Base-by-base conservation (phyloP, 1,284 basidiomycete genomes). In the Papiliotrema flavescens region DNA sequence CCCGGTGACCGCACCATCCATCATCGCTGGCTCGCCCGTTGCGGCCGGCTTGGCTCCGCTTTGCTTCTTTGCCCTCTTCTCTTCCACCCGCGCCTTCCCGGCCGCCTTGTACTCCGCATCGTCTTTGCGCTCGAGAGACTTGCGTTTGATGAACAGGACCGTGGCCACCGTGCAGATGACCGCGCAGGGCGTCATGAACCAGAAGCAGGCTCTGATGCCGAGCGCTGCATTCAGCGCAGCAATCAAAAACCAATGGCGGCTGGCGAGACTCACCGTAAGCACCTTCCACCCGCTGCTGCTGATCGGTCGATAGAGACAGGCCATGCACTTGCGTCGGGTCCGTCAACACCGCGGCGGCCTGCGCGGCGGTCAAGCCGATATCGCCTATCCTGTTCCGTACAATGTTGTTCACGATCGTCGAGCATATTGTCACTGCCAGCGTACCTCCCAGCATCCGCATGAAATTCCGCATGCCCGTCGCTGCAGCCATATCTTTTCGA, bases 401-500 rank as follows among this genome's bases (percentile, higher is more conserved):
- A 22, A 70, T 61, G 42, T 75, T 75, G 54, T 63, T 67, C 51
- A 70, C 45, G 39, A 70, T 59, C 19, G 69, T 43, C 45, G 54
- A 53, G 36, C 65, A 65, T 9, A 66, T 65, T 4, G 67, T 63
- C 43, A 70, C 53, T 2, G 61, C 60, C 32, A 69, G 55, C 0
- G 67, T 69, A 3, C 67, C 68, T 15, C 69, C 74, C 14, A 76
- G 52, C 64, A 70, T 66, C 35, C 74, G 58, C n/a, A 71, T 50
- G 45, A 73, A 74, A 43, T 73, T 76, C 46, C 67, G 44, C 5
- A 62, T 52, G 0, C 70, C 73, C 2, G 71, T 75, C 5, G 70
- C 73, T 13, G 68, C 66, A 1, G 73, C 74, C 73, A 76, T 73
- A 26, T 75, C 73, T 39, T 64, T 66, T 24, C 73, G 51, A 8